Base-by-base conservation (phyloP, 2,329 filamentous ascomycete genomes). In the Periglandula ipomoeae region DNA sequence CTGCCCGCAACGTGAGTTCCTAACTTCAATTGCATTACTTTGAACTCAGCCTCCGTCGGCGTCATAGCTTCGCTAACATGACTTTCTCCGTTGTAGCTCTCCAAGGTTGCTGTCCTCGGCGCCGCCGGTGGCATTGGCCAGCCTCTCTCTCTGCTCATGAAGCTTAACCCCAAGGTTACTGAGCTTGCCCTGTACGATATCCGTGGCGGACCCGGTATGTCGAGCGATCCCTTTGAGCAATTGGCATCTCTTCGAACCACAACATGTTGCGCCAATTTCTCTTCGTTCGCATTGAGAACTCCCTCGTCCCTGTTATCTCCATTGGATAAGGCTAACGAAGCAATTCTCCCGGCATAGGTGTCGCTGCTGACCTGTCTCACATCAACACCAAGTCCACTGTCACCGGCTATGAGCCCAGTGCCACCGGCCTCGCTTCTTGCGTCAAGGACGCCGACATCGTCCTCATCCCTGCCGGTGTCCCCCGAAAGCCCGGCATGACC, bases 401-500 rank as follows among this genome's bases (percentile, higher is more conserved):
- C 72, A 90, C 79, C 64, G 93, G 93, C 68, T 95, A 91, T 72
- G 84, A 89, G 59, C 80, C 89, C 58, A 85, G 79, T 56, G 75
- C 85, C 55, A 75, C 78, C 52, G 88, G 88, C 64, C 85, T 97
- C 55, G 79, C 80, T 62, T 79, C 78, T 57, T 85, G 84, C 65
- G 82, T 98, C 70, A 86, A 87, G 75, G 90, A 81, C 67, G 77
- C 89, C 65, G 89, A 97, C 73, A 84, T 98, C 62, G 88, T 98
- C 65, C 82, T 98, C 67, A 97, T 98, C 71, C 93, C 93, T 65
- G 93, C 93, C 65, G 93, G 93, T 79, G 91, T 98, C 59, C 93
- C 93, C 67, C 89, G 93, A 76, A 96, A 96, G 83, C 93, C 93
- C 70, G 93, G 93, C 75, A 98, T 98, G 93, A 95, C 87, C 75